Base-by-base conservation (phyloP, 1,284 basidiomycete species). In the Fomitopsis schrenkii region DNA sequence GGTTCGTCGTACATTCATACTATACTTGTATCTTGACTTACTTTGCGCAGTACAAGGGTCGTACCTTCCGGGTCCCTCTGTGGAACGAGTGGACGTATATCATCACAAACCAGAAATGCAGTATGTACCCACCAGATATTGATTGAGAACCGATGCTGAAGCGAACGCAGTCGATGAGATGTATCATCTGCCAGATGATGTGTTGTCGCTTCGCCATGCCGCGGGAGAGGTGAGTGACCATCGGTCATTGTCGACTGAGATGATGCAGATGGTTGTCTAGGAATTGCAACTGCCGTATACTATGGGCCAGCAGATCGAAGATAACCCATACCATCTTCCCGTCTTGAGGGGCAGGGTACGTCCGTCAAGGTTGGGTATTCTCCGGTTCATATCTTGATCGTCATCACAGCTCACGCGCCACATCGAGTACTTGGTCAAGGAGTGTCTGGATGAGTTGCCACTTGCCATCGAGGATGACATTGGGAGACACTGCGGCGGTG, bases 241-340 rank as follows among this genome's bases (percentile, higher is more conserved):
- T 19, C 35, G 35, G 38, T 17, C 17, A 2, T 2, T 22, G 8
- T 15, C 35, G 12, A 40, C 26, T 5, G 53, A 0, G 19, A 26
- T 28, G 19, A 10, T 15, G 22, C 14, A 59, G 42, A 26, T 36
- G 15, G 35, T 28, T 40, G 38, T 38, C 9, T 35, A 65, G 62
- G 55, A 59, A 55, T 19, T 65, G 10, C 59, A 60, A 55, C 19
- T 63, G n/a, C 52, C 59, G 2, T 65, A 63, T 36, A 65, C 64
- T 3, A 61, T 65, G 58, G 64, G 59, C 12, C 53, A 56, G 57
- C 55, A 50, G 53, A 55, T 65, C 40, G 56, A 60, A 45, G 54
- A 53, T 48, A 48, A 65, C 57, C 59, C 62, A 7, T 65, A 61
- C 41, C 64, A 65, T 46, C 57, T 63, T 48, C 44, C 62, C 41